Evolutionary conservation across 345 rosid genomes (phyloP), one percentile per base, ranked within the genome.

Genomic region (Bruguiera gymnorhiza): DNA sequence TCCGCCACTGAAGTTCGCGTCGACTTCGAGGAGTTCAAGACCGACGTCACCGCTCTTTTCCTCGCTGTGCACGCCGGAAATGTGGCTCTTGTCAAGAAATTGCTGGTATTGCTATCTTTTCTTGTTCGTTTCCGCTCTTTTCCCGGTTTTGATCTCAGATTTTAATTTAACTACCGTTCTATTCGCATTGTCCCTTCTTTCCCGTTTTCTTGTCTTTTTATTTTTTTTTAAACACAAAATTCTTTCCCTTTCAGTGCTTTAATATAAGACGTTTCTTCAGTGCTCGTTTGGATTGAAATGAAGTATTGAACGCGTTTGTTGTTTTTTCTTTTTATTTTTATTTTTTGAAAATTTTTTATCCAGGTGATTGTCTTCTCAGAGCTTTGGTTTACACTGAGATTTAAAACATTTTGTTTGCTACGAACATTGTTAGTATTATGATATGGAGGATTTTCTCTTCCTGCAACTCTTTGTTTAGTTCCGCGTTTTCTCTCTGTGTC

Each of bases 41-140:
- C 98, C 21, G 98, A 95, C 67, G 99, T 95, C 53, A 84, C 96
- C n/a, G 87, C 99, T 59, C 76, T 95, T 70, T 90, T 92, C 79
- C 86, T 92, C 76, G 97, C 98, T 62, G 94, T 82, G 62, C 96
- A 86, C 56, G 79, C 79, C 39, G 98, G 99, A 79, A 87, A 86
- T 79, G 86, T 79, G 20, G 74, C 84, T 66, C 91, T 95, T 76
- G 91, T 92, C 55, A 95, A 84, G 90, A 76, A 79, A 64, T 65
- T 95, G 60, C 88, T 95, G 92, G 99, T 95, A 88, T 75, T 39
- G 68, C 31, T 8, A 32, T 48, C n/a, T 56, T 51, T 59, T 16
- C 2, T 43, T 39, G 20, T 5, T 24, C 8, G 27, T 24, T 18
- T 57, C 8, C 15, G 51, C 23, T 6, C 19, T 39, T 73, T 70